These are phyloP conservation scores for Umbelopsis sp. DNA, from an alignment of 192 early-diverging fungal genomes.

Conservation along the genomic window DNA sequence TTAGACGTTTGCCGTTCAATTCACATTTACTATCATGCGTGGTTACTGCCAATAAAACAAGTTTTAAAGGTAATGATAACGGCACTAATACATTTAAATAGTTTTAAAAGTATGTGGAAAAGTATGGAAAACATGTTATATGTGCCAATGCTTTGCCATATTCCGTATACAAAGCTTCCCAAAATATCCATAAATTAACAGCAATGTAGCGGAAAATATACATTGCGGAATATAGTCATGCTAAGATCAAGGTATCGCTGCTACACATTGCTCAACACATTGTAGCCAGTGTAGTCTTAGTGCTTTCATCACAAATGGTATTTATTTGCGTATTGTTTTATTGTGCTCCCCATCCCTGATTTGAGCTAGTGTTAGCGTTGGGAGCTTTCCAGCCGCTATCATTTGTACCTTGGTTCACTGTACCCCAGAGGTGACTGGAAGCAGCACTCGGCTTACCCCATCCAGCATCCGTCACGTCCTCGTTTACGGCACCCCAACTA, in stretches of 20 bases:
- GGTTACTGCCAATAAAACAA: too few species aligned
- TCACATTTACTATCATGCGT: too few species aligned
- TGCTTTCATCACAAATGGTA: neutral
- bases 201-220: neutral
- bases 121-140: too few species aligned
- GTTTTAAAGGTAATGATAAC: too few species aligned
- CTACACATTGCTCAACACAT: too few species aligned
- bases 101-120: neutral
- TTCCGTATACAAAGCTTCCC: too few species aligned
- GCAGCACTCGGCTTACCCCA: neutral
- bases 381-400: neutral
- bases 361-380: neutral
- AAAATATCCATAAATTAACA: too few species aligned
- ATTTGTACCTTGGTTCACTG: neutral
- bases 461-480: neutral
- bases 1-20: too few species aligned
- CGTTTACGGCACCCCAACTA: constrained; percentile 7
- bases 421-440: neutral
- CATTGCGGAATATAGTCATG: neutral
- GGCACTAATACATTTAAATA: too few species aligned
- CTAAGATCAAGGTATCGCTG: neutral
- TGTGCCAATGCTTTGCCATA: too few species aligned
- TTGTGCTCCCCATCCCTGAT: neutral
- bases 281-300: neutral
- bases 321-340: neutral